Evolutionary conservation across 1,284 basidiomycete species (phyloP), one percentile per base, ranked within the genome.

Genomic region (Inonotus hispidus): DNA sequence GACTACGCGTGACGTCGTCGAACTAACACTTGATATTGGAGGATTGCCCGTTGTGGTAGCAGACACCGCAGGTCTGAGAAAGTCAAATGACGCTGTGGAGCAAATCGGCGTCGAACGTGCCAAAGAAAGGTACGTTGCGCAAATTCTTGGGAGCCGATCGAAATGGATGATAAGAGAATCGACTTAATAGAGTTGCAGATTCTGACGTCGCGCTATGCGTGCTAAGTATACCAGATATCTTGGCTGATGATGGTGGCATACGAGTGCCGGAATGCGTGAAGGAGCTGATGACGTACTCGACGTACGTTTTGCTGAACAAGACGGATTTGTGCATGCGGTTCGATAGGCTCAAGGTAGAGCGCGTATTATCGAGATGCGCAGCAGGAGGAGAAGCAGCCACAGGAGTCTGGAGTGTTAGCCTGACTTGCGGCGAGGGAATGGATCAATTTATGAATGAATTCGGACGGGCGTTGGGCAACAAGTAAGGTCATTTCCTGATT

Each of bases 1-100:
- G 0, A 96, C 93, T 0, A 96, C 93, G 1, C 80, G 93, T 29
- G 93, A 95, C 68, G 82, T 95, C 4, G 77, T 96, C 1, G 87
- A 92, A 66, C 75, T 94, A 3, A 85, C 89, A 0, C 79, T 96
- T 0, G 92, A 96, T 69, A 85, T 95, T n/a, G 88, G 84, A 13
- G 93, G 93, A 0, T 76, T 93, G 53, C 92, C 92, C 0, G 82
- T 95, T 1, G 78, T 89, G 23, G 77, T 93, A 1, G 83, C 85
- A 2, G 93, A 96, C 69, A 95, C 93, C 0, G 93, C 93, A 2
- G 93, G 93, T 0, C 73, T 95, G 14, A 80, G 92, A n/a, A 72
- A 76, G 55, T 86, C 87, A 0, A 70, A 79, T 14, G 90, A 95
- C 68, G 68, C 83, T 2, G 87, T 96, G 0, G 93, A 96, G 71